These are phyloP conservation scores for Psilocybe azurescens DNA, from an alignment of 768 basidiomycete genomes.

Conservation along the genomic window DNA sequence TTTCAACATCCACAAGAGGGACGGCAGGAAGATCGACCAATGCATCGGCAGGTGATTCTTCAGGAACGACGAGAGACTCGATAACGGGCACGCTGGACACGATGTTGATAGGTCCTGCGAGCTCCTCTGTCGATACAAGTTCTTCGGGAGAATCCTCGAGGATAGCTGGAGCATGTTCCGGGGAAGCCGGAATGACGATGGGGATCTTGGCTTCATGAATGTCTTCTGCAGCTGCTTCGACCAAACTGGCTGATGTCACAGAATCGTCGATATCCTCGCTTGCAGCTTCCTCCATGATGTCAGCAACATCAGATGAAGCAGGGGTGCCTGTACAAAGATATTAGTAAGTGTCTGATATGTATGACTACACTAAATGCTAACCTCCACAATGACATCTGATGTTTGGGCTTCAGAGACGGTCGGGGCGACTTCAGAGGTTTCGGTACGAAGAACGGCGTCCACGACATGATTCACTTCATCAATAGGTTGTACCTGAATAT, in stretches of 20 bases:
- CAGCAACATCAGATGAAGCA: background rate
- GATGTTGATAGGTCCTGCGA: constrained; percentile 6
- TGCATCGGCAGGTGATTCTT: constrained; percentile 13
- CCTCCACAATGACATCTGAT: background rate
- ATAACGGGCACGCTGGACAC: constrained; percentile 13
- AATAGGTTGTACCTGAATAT: background rate
- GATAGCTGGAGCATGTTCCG: background rate
- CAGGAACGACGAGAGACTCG: constrained; percentile 9
- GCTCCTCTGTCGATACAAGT: background rate
- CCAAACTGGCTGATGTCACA: background rate
- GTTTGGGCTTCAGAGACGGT: background rate
- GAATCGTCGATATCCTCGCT: background rate
- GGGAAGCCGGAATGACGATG: background rate
- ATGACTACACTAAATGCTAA: background rate
- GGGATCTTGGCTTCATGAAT: background rate
- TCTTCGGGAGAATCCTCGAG: background rate
- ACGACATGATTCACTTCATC: background rate
- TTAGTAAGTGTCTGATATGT: background rate
- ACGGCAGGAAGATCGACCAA: constrained; percentile 16
- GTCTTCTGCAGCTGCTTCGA: background rate
- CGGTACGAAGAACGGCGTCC: background rate
- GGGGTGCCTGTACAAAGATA: no score
- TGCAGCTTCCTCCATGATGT: background rate
- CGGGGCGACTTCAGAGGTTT: background rate
- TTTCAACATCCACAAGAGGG: constrained; percentile 11